Base-by-base conservation (phyloP, 345 rosid species). In the Excoecaria cochinchinensis region DNA sequence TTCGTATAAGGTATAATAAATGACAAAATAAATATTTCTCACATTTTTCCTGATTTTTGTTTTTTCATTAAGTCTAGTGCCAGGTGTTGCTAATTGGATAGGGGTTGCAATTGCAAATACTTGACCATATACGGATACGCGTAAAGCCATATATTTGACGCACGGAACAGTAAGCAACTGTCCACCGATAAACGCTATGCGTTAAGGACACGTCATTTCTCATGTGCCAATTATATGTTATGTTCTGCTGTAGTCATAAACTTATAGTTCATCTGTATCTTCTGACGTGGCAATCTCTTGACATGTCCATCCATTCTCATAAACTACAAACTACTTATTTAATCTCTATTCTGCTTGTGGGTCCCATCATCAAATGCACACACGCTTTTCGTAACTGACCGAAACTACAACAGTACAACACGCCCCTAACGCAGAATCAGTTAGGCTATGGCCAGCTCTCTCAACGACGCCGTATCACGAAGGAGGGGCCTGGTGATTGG, bases 201-300 rank as follows among this genome's bases (percentile, higher is more conserved):
- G 8, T 76, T 14, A 21, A 13, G 74, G 62, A 61, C 70, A 70
- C 63, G 79, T 69, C 77, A 74, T 38, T 4, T 22, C 67, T 69
- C 69, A 74, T 17, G 4, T 6, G 10, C 4, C 12, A n/a, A 8
- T 61, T 1, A 1, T 8, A 38, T 15, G 15, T 17, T 50, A 7
- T 14, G 69, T 21, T 5, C 21, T 17, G 61, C 61, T 56, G 61
- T 31, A 31, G 31, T 31, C 31, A 2, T 31, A 13, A 21, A 8
- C 38, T 55, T 36, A 39, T 19, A 57, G 57, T 56, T 67, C 61
- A 62, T 1, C 71, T 63, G 57, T n/a, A 55, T 40, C 46, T 10
- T 8, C 67, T 52, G 62, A 70, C 75, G 75, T 71, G 75, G 53
- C 75, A 62, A 19, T 24, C 25, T 25, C 31, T 25, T 14, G 6